Evolutionary conservation across 1,284 basidiomycete species (phyloP).

Genomic region (Porogramme epimiltina): DNA sequence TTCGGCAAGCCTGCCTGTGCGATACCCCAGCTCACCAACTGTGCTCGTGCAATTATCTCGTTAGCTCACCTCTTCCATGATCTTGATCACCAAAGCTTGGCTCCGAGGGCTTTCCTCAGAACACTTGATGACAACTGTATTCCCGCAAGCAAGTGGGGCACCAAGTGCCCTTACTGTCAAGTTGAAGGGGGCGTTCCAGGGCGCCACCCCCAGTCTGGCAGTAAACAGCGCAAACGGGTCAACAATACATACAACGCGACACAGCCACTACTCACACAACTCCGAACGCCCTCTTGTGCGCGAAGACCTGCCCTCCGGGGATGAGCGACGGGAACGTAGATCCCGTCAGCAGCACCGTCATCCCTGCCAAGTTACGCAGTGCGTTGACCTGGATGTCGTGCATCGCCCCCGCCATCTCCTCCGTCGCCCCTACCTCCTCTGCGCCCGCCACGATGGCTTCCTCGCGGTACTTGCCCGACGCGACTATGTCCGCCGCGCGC

Average conservation of each 20-base stretch:
- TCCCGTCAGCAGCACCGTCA: slow-evolving; percentile 25
- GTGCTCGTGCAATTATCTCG: neutral
- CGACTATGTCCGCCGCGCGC: slow-evolving; percentile 46
- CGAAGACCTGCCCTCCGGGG: slow-evolving; percentile 34
- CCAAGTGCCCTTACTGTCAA: slow-evolving; percentile 51
- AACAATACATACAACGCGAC: neutral
- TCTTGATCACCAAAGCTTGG: slow-evolving; percentile 51
- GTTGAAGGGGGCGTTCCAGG: slow-evolving; percentile 47
- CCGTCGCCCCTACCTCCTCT: slow-evolving; percentile 43
- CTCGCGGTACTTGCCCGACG: slow-evolving; percentile 41
- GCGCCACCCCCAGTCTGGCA: slow-evolving; percentile 14
- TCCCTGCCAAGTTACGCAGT: slow-evolving; percentile 19
- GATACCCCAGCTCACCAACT: too few relatives aligned
- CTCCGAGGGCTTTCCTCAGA: slow-evolving; percentile 57
- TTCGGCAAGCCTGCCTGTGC: slow-evolving; percentile 28
- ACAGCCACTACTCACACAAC: slow-evolving; percentile 28
- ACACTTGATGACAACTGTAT: slow-evolving; percentile 63
- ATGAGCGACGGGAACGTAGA: slow-evolving; percentile 31
- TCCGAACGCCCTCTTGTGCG: slow-evolving; percentile 33
- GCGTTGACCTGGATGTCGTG: slow-evolving; percentile 10
- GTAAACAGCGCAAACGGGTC: neutral
- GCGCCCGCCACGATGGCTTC: slow-evolving; percentile 34
- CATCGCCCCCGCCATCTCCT: slow-evolving; percentile 26
- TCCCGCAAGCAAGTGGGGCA: slow-evolving; percentile 61
- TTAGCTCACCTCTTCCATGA: slow-evolving; percentile 42